phyloP scores from a whole-genome alignment of 257 asterid species.

The Knoxia roxburghii region DNA sequence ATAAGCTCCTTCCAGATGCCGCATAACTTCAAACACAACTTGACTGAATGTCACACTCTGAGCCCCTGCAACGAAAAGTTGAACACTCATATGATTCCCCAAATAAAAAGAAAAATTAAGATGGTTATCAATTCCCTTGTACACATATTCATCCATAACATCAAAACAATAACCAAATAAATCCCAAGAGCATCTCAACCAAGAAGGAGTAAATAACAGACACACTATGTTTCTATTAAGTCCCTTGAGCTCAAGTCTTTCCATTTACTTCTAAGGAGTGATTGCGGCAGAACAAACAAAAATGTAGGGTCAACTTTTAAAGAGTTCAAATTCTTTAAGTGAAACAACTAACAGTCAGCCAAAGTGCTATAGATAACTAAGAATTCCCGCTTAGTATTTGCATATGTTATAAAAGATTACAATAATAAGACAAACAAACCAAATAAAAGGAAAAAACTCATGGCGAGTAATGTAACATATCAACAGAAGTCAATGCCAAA shows the following conservation, averaged over 20 bases:
- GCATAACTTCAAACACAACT: conserved; percentile 96
- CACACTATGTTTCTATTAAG: not conserved
- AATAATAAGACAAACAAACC: not conserved
- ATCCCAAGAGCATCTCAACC: not conserved
- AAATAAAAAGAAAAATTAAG: not conserved
- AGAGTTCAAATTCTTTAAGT: not conserved
- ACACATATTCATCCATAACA: not conserved
- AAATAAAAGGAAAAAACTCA: not conserved
- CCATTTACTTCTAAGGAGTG: not conserved
- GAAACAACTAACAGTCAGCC: not conserved
- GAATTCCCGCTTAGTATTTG: not conserved
- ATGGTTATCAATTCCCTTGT: not conserved
- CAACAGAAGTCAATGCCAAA: not conserved
- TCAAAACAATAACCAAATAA: not conserved
- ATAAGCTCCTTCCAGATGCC: conserved; percentile 99
- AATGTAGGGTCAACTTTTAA: not conserved
- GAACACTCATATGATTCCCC: not conserved
- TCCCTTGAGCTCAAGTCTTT: not conserved
- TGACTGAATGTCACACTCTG: conserved; percentile 78
- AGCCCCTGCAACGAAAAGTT: conserved; percentile 51
- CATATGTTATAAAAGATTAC: not conserved
- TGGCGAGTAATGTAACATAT: not conserved
- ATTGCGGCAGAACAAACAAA: not conserved
- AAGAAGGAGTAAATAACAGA: not conserved
- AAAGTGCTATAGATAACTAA: not conserved